Evolutionary conservation across 805 yeast species (phyloP).

Genomic region (Suhomyces canberraensis): DNA sequence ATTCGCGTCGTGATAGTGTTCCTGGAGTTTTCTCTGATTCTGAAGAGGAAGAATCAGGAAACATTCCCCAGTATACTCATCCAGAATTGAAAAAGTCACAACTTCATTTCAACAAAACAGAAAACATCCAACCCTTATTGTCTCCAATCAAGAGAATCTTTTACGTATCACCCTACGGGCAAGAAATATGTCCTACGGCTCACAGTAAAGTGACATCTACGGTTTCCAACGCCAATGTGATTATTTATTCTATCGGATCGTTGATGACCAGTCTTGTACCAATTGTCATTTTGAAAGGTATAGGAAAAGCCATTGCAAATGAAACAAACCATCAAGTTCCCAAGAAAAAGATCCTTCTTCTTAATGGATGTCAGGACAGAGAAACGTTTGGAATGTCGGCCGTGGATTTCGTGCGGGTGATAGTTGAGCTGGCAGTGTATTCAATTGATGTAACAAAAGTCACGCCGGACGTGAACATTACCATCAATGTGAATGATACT

Average conservation of each 20-base stretch:
- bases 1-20: slow-evolving; percentile 1
- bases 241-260: slow-evolving; percentile 83
- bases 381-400: slow-evolving; percentile 74
- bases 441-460: slow-evolving; percentile 34
- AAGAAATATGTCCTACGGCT: slow-evolving; percentile 76
- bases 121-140: slow-evolving; percentile 53
- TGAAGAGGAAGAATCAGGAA: slow-evolving; percentile 50
- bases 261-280: slow-evolving; percentile 87
- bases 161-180: slow-evolving; percentile 85
- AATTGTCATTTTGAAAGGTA: slow-evolving; percentile 66
- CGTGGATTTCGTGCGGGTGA: slow-evolving; percentile 50
- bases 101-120: slow-evolving; percentile 63
- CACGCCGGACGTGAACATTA: slow-evolving; percentile 10
- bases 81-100: slow-evolving; percentile 77
- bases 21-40: slow-evolving; percentile 4
- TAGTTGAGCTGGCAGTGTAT: slow-evolving; percentile 55
- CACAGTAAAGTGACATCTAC: slow-evolving; percentile 56
- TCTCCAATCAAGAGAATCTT: slow-evolving; percentile 72
- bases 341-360: slow-evolving; percentile 54
- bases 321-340: slow-evolving; percentile 3
- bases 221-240: slow-evolving; percentile 47
- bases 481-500: slow-evolving; percentile 6
- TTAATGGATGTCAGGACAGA: slow-evolving; percentile 75
- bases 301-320: slow-evolving; percentile 57
- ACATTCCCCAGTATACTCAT: slow-evolving; percentile 67